Conservation (phyloP, 2,329 filamentous ascomycete genomes). For the Aureobasidium sp. region DNA sequence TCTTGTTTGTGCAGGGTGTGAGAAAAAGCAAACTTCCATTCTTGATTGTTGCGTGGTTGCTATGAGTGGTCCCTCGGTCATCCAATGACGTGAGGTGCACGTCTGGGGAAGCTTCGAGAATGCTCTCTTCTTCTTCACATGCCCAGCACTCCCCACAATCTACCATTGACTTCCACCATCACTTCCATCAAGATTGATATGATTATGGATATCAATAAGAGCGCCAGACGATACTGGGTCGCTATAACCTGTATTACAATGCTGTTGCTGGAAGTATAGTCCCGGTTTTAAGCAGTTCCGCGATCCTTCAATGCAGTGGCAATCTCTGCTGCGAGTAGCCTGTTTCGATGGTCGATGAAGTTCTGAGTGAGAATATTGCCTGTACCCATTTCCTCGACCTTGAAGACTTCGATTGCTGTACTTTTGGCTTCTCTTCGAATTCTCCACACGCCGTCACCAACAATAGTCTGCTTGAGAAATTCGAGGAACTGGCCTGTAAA, state of each 20-base stretch:
- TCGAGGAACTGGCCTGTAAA: slow-evolving; percentile 72
- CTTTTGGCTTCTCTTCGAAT: slow-evolving; percentile 58
- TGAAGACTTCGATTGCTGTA: slow-evolving; percentile 64
- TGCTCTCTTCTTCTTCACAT: neutral
- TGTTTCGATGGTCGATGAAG: slow-evolving; percentile 41
- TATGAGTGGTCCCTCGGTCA: neutral
- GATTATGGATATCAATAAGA: neutral
- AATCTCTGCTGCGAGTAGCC: slow-evolving; percentile 5
- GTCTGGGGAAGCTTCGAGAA: slow-evolving; percentile 6
- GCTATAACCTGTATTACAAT: neutral
- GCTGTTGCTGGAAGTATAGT: neutral
- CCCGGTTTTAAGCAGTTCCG: too few species aligned
- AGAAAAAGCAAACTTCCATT: neutral
- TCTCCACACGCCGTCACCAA: slow-evolving; percentile 69
- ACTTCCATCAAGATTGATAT: neutral
- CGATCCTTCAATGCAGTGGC: neutral
- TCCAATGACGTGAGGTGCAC: neutral
- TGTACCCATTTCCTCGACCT: slow-evolving; percentile 64
- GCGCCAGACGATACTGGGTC: too few species aligned
- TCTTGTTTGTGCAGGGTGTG: neutral
- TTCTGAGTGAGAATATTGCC: slow-evolving; percentile 69
- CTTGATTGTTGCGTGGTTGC: neutral
- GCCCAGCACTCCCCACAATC: neutral
- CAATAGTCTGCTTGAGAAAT: slow-evolving; percentile 42
- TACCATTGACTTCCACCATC: neutral